Evolutionary conservation across 2,329 filamentous ascomycete genomes (phyloP).

Genomic region (Pseudomassariella vexata): DNA sequence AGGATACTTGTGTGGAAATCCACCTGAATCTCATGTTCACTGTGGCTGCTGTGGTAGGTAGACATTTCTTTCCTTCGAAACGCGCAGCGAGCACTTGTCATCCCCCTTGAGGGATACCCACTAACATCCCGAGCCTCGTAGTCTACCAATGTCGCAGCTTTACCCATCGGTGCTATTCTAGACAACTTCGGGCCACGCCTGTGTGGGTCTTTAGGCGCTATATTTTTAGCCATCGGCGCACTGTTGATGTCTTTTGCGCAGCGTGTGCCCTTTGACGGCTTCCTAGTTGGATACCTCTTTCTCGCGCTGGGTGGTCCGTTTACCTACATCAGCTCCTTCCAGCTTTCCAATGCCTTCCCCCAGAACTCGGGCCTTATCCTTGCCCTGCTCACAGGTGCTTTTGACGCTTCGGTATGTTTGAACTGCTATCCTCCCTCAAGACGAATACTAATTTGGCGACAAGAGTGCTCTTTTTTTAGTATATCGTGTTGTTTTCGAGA

Average conservation of each 20-base stretch:
- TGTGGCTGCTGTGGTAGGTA: conserved; percentile 77
- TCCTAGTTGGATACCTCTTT: conserved; percentile 68
- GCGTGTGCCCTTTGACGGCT: conserved; percentile 65
- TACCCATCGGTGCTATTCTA: conserved; percentile 79
- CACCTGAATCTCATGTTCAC: conserved; percentile 90
- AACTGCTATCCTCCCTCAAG: too few relatives aligned
- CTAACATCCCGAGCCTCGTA: too few relatives aligned
- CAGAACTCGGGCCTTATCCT: conserved; percentile 72
- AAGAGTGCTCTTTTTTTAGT: conserved; percentile 72
- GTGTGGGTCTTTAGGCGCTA: conserved; percentile 64
- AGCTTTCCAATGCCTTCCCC: conserved; percentile 80
- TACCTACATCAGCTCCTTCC: conserved; percentile 77
- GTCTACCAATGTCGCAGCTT: conserved; percentile 79
- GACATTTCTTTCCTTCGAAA: too few relatives aligned
- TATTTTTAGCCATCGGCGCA: conserved; percentile 65
- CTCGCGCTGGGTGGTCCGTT: conserved; percentile 76
- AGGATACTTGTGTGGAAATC: conserved; percentile 46
- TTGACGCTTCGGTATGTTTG: conserved; percentile 78
- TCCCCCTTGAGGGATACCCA: too few relatives aligned
- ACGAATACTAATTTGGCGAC: too few relatives aligned
- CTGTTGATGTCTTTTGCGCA: conserved; percentile 65
- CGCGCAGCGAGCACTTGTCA: too few relatives aligned
- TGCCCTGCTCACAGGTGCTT: conserved; percentile 73
- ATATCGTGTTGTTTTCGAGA: conserved; percentile 66
- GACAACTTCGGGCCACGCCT: conserved; percentile 76